Conservation (phyloP, 768 basidiomycete genomes). For the Mrakia frigida region DNA sequence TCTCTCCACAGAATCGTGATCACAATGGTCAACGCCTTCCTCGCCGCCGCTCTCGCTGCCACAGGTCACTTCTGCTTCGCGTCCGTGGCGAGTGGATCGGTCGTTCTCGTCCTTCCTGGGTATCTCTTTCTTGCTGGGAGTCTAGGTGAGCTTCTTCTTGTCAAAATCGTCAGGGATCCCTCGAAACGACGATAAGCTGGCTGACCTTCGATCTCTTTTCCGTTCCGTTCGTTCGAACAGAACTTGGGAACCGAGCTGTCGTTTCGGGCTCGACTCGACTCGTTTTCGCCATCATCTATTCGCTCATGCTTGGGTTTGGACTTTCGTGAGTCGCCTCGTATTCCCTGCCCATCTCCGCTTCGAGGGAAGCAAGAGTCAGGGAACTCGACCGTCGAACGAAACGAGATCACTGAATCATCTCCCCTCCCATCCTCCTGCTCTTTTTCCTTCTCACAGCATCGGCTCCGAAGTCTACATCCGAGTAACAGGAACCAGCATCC, state of each 20-base stretch:
- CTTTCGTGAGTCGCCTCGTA: constrained; percentile 49
- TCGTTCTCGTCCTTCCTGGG: constrained; percentile 61
- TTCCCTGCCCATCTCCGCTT: too few relatives aligned
- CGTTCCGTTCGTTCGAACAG: too few relatives aligned
- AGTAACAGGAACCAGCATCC: constrained; percentile 51
- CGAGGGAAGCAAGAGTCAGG: too few relatives aligned
- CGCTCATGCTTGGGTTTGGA: constrained; percentile 62
- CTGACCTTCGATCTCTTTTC: too few relatives aligned
- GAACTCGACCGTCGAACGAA: background rate
- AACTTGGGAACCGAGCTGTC: constrained; percentile 72
- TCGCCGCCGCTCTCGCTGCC: constrained; percentile 66
- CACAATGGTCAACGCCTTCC: constrained; percentile 67
- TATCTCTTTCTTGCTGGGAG: constrained; percentile 53
- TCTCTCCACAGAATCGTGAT: constrained; percentile 59
- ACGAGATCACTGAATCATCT: too few relatives aligned
- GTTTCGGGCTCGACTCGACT: constrained; percentile 75
- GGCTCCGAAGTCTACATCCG: constrained; percentile 64
- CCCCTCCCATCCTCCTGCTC: background rate
- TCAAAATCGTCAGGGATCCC: too few relatives aligned
- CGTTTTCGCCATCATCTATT: constrained; percentile 69
- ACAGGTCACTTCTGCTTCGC: constrained; percentile 70
- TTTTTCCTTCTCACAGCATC: constrained; percentile 44
- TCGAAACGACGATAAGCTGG: too few relatives aligned
- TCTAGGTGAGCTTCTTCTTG: constrained; percentile 46
- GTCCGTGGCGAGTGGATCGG: constrained; percentile 66